Evolutionary conservation across 805 yeast species (phyloP).

Genomic region (Saccharomyces mikatae): DNA sequence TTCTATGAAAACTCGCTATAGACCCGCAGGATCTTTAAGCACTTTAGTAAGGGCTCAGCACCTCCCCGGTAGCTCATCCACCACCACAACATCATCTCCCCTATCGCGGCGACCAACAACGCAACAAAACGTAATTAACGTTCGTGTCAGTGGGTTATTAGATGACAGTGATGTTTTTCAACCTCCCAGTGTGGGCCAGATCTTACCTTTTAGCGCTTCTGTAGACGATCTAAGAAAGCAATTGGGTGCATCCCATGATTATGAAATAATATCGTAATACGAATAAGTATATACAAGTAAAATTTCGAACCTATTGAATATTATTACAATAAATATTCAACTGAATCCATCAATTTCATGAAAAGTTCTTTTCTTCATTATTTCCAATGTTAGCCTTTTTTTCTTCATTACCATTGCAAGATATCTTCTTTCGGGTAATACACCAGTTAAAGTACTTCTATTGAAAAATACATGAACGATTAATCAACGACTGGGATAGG

Average conservation of each 20-base stretch:
- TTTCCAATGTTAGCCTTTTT: neutral
- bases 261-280: conserved; percentile 12
- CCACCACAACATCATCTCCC: conserved; percentile 20
- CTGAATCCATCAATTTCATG: neutral
- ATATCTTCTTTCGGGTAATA: neutral
- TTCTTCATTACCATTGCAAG: neutral
- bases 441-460: neutral
- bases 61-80: conserved; percentile 21
- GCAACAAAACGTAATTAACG: conserved; percentile 3
- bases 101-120: neutral
- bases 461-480: neutral
- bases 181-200: conserved; percentile 23
- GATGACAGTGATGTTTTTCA: conserved; percentile 22
- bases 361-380: neutral
- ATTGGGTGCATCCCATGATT: conserved; percentile 33
- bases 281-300: neutral
- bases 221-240: conserved; percentile 33
- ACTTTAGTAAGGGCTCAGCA: conserved; percentile 21
- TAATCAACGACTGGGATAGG: neutral
- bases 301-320: neutral
- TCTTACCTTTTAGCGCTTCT: conserved; percentile 30
- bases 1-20: conserved; percentile 40
- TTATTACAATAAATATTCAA: neutral
- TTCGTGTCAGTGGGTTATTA: conserved; percentile 24
- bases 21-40: conserved; percentile 62